Conservation (phyloP, 805 yeast species). For the Lipomyces chichibuensis region DNA sequence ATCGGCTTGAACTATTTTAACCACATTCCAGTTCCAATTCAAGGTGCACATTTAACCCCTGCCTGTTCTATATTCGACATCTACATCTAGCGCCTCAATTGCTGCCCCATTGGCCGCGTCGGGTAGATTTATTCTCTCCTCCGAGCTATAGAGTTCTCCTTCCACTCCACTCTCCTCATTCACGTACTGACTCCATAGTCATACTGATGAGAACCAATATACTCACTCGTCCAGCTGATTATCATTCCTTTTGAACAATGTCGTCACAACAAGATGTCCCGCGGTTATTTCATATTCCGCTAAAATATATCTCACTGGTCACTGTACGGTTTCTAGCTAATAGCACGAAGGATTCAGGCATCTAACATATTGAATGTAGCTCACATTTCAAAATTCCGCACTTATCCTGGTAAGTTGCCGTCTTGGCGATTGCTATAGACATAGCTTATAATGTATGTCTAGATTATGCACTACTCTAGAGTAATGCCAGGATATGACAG, state of each 20-base stretch:
- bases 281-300: conserved; percentile 37
- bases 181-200: too few relatives aligned
- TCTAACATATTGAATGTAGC: conserved; percentile 17
- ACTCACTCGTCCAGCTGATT: not conserved
- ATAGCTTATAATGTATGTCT: not conserved
- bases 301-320: conserved; percentile 45
- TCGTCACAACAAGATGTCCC: conserved; percentile 28
- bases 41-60: too few relatives aligned
- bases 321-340: conserved; percentile 35
- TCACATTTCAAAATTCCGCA: conserved; percentile 48
- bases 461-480: conserved; percentile 49
- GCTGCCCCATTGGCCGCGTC: too few relatives aligned
- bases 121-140: too few relatives aligned
- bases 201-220: too few relatives aligned
- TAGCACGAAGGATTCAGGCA: not conserved
- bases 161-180: too few relatives aligned
- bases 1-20: too few relatives aligned
- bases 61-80: too few relatives aligned
- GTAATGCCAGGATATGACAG: conserved; percentile 45
- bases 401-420: conserved; percentile 43
- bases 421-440: not conserved
- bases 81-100: too few relatives aligned
- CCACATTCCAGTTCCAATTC: too few relatives aligned
- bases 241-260: not conserved
- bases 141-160: too few relatives aligned